Conservation (phyloP, 768 basidiomycete genomes). For the Auricularia sp. region DNA sequence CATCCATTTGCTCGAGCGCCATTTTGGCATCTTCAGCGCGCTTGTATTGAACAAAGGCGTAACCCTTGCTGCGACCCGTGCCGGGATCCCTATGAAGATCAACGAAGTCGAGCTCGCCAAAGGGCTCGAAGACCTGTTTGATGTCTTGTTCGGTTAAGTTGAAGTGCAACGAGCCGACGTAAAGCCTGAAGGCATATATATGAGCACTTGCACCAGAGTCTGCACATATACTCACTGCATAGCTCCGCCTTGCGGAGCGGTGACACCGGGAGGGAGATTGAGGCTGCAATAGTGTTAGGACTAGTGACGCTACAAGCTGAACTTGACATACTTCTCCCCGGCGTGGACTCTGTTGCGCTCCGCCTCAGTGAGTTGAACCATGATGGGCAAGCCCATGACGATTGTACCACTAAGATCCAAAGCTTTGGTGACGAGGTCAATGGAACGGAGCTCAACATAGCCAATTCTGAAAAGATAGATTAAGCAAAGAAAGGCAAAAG, state of each 20-base stretch:
- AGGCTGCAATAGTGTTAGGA: conserved; percentile 41
- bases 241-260: conserved; percentile 58
- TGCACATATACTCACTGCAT: conserved; percentile 58
- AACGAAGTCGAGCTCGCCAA: conserved; percentile 96
- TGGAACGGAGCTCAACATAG: conserved; percentile 90
- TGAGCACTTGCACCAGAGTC: conserved; percentile 10
- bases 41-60: conserved; percentile 94
- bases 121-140: conserved; percentile 97
- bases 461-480: conserved; percentile 57
- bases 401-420: conserved; percentile 84
- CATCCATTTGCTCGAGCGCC: conserved; percentile 98
- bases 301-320: conserved; percentile 5
- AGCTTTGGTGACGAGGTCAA: conserved; percentile 88
- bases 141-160: conserved; percentile 95
- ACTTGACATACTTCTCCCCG: conserved; percentile 62
- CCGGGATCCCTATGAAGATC: conserved; percentile 92
- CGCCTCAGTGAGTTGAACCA: conserved; percentile 93
- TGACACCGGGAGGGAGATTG: conserved; percentile 77
- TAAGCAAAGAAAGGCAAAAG: background rate
- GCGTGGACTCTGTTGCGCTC: conserved; percentile 86
- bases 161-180: conserved; percentile 94
- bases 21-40: conserved; percentile 89
- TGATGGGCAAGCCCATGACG: conserved; percentile 96
- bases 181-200: conserved; percentile 47
- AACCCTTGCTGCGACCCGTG: conserved; percentile 94